Base-by-base conservation (phyloP, 2,329 filamentous ascomycete genomes). In the Colletotrichum magnum region DNA sequence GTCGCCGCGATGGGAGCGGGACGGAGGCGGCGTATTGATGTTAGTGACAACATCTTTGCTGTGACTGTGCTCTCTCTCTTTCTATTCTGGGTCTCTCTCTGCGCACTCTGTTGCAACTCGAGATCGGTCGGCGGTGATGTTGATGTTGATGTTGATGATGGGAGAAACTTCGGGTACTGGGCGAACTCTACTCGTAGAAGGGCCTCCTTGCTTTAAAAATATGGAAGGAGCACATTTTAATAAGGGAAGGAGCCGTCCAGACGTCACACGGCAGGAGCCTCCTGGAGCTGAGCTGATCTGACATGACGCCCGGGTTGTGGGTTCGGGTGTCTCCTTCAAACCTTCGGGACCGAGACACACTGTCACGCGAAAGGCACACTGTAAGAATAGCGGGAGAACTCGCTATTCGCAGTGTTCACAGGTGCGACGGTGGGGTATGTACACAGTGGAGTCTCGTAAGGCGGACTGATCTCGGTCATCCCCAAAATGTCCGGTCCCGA, bases 1-100 rank as follows among this genome's bases (percentile, higher is more conserved):
- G 71, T 73, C 12, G 73, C 74, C 16, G 76, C 70, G 32, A 76
- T 58, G 24, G 75, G 72, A 1, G 58, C 50, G 12, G 76, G 73
- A 1, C 76, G 74, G 10, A 67, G 51, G 16, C 62, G 62, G 26
- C 56, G 67, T 24, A 26, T 18, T 57, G 21, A 24, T 24, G 63
- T 21, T 43, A 65, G n/a, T 47, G 67, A 67, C 28, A 57, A 41
- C 67, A 69, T 69, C 2, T 16, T 52, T 47, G 26, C 10, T 6
- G 47, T 18, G 45, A 9, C 13, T 32, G 28, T 45, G n/a, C n/a
- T 12, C 9, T 50, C 15, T 39, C 41, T 12, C 9, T 43, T 6
- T n/a, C 2, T 43, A 5, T n/a, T 2, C 41, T 43, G 13, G 13
- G 10, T 43, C 10, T n/a, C 41, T 43, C 10, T 15, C 41, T 43